Evolutionary conservation across 2,329 filamentous ascomycete species (phyloP).

Genomic region (Talaromyces verruculosus): DNA sequence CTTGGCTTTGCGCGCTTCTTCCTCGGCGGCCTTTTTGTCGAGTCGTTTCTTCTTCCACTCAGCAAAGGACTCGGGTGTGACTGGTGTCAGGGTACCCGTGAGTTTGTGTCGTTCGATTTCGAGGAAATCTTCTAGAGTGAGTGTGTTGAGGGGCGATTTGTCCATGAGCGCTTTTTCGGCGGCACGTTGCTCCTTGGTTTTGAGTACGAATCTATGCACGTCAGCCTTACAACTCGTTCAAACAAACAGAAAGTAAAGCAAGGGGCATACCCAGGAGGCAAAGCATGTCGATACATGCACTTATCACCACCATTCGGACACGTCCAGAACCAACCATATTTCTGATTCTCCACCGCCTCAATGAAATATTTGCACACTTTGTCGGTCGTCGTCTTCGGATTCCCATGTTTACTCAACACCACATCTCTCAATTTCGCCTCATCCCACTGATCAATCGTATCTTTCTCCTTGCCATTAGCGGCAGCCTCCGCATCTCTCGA

Average conservation of each 20-base stretch:
- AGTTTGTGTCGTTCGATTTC: conserved; percentile 96
- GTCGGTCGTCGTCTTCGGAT: conserved; percentile 90
- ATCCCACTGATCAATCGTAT: conserved; percentile 96
- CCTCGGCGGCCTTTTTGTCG: conserved; percentile 93
- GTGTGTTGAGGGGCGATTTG: conserved; percentile 89
- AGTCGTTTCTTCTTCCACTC: conserved; percentile 96
- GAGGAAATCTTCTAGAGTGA: conserved; percentile 95
- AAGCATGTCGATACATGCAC: conserved; percentile 97
- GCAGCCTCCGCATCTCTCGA: conserved; percentile 61
- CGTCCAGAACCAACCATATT: conserved; percentile 99
- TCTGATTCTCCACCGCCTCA: conserved; percentile 93
- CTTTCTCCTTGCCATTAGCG: conserved; percentile 59
- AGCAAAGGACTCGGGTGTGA: conserved; percentile 87
- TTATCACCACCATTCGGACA: conserved; percentile 96
- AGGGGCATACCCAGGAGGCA: conserved; percentile 80
- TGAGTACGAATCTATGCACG: conserved; percentile 75
- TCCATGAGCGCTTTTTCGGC: conserved; percentile 95
- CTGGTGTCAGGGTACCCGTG: conserved; percentile 85
- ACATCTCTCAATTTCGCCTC: conserved; percentile 92
- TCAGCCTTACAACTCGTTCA: conserved; percentile 9
- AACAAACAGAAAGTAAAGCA: conserved; percentile 11
- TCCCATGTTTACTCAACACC: conserved; percentile 93
- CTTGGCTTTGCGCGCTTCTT: conserved; percentile 85
- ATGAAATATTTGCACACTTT: conserved; percentile 99
- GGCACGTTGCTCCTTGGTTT: conserved; percentile 94